Base-by-base conservation (phyloP, 805 yeast species). In the Saturnispora ahearnii region DNA sequence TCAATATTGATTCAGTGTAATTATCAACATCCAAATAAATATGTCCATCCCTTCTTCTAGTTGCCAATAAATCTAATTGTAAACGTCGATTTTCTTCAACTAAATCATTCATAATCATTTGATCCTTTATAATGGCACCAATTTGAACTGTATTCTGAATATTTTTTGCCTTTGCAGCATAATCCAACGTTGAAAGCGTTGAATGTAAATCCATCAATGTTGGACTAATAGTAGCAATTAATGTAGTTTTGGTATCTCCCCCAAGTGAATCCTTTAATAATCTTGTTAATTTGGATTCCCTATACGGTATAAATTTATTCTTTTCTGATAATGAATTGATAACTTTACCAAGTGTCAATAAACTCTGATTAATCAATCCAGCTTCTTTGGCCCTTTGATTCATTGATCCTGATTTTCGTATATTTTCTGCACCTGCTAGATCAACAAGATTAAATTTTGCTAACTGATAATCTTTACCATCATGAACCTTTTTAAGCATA, bases 371-470 rank as follows among this genome's bases (percentile, higher is more conserved):
- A 46, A 90, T 90, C 18, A 87, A 79, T 0, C 96, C 97, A 0
- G 97, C 96, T 62, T 91, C 99, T 56, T 88, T 81, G 0, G 96
- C 96, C 41, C 96, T 73, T 61, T 80, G 84, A 56, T 85, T 81
- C 24, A 79, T 73, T 0, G 97, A 96, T 3, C 99, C 99, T 0
- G 96, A 86, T 58, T 88, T 72, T 55, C 73, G 77, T 48, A 91
- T 83, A 62, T 90, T 90, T 63, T 91, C 99, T 5, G 96, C 86
- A 0, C 99, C 98, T 0, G 98, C 99, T 55, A 91, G 72, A 68
- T 91, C 98, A 5, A 91, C 98, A 22, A 89, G 69, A 61, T 89
- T 48, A 12, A 48, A 48, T 49, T 68, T 67, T 6, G 70, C 62
- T 41, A 55, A 56, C 15, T 61, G 60, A 44, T 64, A 67, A 40